Base-by-base conservation (phyloP, 495 filamentous ascomycete genomes). In the Astrothelium subdiscretum region DNA sequence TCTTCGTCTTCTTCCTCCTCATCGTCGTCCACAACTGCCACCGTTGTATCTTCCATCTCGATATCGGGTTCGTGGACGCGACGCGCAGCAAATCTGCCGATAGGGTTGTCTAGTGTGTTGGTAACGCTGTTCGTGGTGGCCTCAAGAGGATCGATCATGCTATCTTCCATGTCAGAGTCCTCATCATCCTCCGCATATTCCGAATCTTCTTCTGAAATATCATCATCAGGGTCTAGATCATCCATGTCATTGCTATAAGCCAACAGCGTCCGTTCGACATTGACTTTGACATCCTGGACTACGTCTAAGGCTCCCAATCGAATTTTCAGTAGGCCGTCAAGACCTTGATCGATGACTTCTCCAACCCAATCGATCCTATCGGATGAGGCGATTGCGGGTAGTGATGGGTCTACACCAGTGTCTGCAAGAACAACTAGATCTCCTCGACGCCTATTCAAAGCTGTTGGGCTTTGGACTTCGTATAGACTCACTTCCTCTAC, bases 401-500 rank as follows among this genome's bases (percentile, higher is more conserved):
- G 32, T 22, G 48, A 13, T 59, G 20, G 1, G 31, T 59, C 31
- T 58, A 32, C 43, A 13, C 10, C 31, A 29, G 43, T 31, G 29
- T 58, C 13, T 11, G 42, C 31, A 40, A 87, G 65, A 20, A 81
- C 62, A 5, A 84, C 82, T 57, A 80, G 72, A 65, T 84, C 81
- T 1, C 77, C 78, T 54, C 76, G 70, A 35, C 72, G 62, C 38
- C 73, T 72, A 22, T 72, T 73, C 40, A 85, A 62, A 22, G 74
- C 74, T 31, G 75, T 68, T 57, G 77, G 74, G 3, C 72, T 72
- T 52, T 67, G 64, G 31, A 86, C 71, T 58, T 87, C 84, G 66
- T 87, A 86, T 31, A 85, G 63, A 61, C 82, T 84, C 15, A 84
- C 74, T 31, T 83, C 77, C 54, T 80, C 79, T 27, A 72, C 48